A percentile compares a stretch with the other conserved stretches of the same genome.
Conservation (phyloP, 306 rosid species). For the Glycyrrhiza uralensis region DNA sequence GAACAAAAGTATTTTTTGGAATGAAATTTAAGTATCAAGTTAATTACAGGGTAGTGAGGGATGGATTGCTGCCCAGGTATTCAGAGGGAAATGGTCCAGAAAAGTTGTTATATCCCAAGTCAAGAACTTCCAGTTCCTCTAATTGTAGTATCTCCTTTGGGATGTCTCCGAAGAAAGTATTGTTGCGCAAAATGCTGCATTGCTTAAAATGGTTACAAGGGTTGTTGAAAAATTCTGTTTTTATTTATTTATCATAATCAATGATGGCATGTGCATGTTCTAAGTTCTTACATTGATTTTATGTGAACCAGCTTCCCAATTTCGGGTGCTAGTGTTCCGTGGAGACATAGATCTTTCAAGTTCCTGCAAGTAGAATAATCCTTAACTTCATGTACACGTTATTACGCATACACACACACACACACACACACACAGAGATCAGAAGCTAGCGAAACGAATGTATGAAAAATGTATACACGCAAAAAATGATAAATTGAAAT, state of each 20-base stretch:
- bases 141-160: constrained; percentile 50
- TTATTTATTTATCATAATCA: not conserved
- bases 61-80: constrained; percentile 36
- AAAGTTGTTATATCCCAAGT: constrained; percentile 69
- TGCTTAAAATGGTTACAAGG: not conserved
- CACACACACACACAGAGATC: no score
- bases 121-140: constrained; percentile 61
- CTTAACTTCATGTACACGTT: no score
- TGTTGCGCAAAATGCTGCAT: constrained; percentile 64
- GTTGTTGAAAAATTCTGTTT: not conserved
- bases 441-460: no score
- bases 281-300: constrained; percentile 56
- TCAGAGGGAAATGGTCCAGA: constrained; percentile 55
- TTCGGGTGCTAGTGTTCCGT: constrained; percentile 67
- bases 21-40: not conserved
- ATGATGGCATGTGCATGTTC: not conserved
- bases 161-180: constrained; percentile 54
- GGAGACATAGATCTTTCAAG: constrained; percentile 57
- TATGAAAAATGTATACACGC: no score
- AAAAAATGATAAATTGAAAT: no score
- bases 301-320: constrained; percentile 48
- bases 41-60: constrained; percentile 53
- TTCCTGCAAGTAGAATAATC: constrained; percentile 45
- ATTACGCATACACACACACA: no score
- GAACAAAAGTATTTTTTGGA: not conserved